Conservation (phyloP, 257 asterid species). For the Fraxinus quadrangulata region DNA sequence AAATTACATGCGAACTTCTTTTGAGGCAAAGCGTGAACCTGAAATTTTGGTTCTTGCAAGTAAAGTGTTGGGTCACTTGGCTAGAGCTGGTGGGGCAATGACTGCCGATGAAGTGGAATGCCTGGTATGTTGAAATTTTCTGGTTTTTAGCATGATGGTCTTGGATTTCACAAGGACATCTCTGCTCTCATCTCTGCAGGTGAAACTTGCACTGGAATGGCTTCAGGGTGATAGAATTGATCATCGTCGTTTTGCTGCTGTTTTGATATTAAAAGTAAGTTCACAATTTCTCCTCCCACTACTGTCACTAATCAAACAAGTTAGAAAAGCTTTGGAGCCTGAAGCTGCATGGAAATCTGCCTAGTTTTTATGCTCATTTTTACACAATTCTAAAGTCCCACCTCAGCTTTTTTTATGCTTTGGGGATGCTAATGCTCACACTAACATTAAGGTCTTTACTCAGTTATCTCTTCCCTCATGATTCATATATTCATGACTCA, state of each 20-base stretch:
- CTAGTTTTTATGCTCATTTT: neutral
- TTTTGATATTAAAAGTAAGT: slow-evolving; percentile 83
- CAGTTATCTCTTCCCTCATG: neutral
- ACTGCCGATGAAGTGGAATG: slow-evolving; percentile 98
- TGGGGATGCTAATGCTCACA: neutral
- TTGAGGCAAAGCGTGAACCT: slow-evolving; percentile 88
- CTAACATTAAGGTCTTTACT: neutral
- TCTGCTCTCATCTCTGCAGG: slow-evolving; percentile 47
- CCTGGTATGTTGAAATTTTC: slow-evolving; percentile 56
- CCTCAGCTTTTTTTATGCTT: neutral
- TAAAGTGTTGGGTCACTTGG: slow-evolving; percentile 91
- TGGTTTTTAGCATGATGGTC: slow-evolving; percentile 14
- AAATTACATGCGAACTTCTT: slow-evolving; percentile 79
- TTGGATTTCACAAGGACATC: slow-evolving; percentile 15
- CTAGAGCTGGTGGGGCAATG: slow-evolving; percentile 99
- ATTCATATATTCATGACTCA: neutral
- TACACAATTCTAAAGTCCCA: neutral
- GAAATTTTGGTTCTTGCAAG: slow-evolving; percentile 88
- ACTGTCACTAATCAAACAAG: slow-evolving; percentile 12
- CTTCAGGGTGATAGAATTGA: slow-evolving; percentile 93
- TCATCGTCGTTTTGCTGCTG: slow-evolving; percentile 95
- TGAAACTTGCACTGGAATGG: slow-evolving; percentile 88
- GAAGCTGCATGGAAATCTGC: slow-evolving; percentile 6
- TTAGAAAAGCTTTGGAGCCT: slow-evolving; percentile 15
- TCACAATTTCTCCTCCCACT: slow-evolving; percentile 2